Conservation (phyloP, 305 asterid species). For the Rubia tinctorum region DNA sequence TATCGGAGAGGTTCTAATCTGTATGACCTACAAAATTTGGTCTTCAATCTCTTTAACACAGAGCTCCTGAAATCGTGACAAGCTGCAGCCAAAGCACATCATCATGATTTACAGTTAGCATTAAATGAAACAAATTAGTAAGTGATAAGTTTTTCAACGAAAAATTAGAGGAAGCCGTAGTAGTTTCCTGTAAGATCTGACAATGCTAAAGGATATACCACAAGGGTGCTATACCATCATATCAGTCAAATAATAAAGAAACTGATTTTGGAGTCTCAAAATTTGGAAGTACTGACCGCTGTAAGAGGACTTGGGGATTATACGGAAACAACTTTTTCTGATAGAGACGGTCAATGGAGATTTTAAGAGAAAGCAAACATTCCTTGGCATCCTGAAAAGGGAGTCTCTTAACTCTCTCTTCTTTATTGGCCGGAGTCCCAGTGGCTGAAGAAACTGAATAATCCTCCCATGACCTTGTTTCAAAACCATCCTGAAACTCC, state of each 20-base stretch:
- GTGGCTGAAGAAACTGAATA: conserved; percentile 22
- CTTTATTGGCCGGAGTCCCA: conserved; percentile 14
- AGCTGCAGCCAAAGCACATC: conserved; percentile 24
- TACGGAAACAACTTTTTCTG: conserved; percentile 77
- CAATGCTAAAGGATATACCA: not conserved
- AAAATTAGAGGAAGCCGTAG: not conserved
- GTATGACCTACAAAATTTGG: not conserved
- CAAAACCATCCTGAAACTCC: conserved; percentile 21
- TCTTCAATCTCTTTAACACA: conserved; percentile 17
- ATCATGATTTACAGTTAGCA: not conserved
- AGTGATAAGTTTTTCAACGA: not conserved
- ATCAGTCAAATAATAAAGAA: conserved; percentile 3
- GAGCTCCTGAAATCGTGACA: conserved; percentile 37
- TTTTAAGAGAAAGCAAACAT: conserved; percentile 64
- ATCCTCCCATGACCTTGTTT: conserved; percentile 16
- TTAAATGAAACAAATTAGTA: not conserved
- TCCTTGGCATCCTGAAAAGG: conserved; percentile 54
- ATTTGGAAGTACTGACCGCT: conserved; percentile 38
- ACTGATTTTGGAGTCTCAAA: conserved; percentile 13
- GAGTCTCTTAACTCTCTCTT: conserved; percentile 18
- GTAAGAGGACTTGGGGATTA: conserved; percentile 72
- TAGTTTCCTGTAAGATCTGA: not conserved
- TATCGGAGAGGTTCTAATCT: not conserved
- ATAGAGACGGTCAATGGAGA: conserved; percentile 60
- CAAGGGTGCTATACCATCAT: not conserved